A percentile compares a stretch with the other conserved stretches of the same genome.
These are phyloP conservation scores for Colletotrichum sp. DNA, from an alignment of 2,329 filamentous ascomycete genomes.

Conservation along the genomic window DNA sequence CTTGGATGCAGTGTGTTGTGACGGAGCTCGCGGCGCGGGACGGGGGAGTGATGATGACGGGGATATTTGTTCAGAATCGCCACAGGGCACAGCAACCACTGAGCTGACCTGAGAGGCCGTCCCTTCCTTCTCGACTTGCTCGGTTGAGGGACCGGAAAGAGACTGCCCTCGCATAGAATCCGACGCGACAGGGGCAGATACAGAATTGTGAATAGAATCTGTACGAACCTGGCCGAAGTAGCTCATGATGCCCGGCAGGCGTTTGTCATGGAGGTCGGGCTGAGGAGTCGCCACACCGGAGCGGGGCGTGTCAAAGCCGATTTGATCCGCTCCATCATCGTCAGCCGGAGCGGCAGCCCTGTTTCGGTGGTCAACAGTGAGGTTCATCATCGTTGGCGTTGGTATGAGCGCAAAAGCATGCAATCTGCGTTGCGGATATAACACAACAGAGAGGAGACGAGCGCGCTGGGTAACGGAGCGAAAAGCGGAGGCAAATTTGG, in stretches of 20 bases:
- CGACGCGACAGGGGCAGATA: slow-evolving; percentile 38
- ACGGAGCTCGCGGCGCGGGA: not conserved
- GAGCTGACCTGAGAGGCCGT: slow-evolving; percentile 17
- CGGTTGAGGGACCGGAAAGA: slow-evolving; percentile 19
- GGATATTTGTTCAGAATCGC: slow-evolving; percentile 19
- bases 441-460: slow-evolving; percentile 3
- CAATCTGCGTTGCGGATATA: not conserved
- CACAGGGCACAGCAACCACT: slow-evolving; percentile 17
- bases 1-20: slow-evolving; percentile 11
- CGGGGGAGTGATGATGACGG: slow-evolving; percentile 2
- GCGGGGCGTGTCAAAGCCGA: slow-evolving; percentile 85
- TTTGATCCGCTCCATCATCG: slow-evolving; percentile 77
- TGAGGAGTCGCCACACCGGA: slow-evolving; percentile 92
- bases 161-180: slow-evolving; percentile 8
- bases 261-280: slow-evolving; percentile 92
- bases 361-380: slow-evolving; percentile 57
- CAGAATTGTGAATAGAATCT: slow-evolving; percentile 56
- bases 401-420: slow-evolving; percentile 19
- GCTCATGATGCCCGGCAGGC: slow-evolving; percentile 93
- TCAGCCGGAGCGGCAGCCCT: slow-evolving; percentile 63
- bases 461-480: slow-evolving; percentile 9
- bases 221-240: slow-evolving; percentile 99
- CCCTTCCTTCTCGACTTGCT: slow-evolving; percentile 12
- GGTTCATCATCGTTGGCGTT: slow-evolving; percentile 35
- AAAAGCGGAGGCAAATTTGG: slow-evolving; percentile 14